Evolutionary conservation across 1,284 basidiomycete genomes (phyloP), one percentile per base, ranked within the genome.

Genomic region (Ceratobasidium sp.): DNA sequence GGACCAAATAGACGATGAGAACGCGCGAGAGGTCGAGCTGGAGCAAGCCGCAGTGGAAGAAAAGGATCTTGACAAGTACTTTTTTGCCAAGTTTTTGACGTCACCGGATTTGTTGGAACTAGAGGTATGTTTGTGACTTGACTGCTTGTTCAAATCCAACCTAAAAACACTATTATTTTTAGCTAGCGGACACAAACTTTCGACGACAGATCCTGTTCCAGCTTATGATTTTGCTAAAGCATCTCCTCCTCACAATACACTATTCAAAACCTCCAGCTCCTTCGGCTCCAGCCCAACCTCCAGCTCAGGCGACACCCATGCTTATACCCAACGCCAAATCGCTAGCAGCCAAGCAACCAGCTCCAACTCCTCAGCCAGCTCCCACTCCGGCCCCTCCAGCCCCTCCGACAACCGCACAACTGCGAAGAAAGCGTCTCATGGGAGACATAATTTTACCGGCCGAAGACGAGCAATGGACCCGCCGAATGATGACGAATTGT

Each of bases 141-240:
- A 8, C 25, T 5, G 10, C 20, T 29, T 13, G 45, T 42, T 25
- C 15, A 27, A 31, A 40, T 25, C 25, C 2, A 10, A 15, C 1
- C 22, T 70, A 25, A 67, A 54, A 58, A 54, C 69, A 64, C 49
- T 32, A 40, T 57, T 49, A 73, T 69, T 32, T 73, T 2, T 73
- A 94, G 92, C 86, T 96, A 70, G 89, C 92, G 22, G 93, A 96
- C 75, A 89, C 90, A 0, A 86, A 90, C 72, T 96, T 96, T 80
- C 89, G 94, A 25, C 88, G 93, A n/a, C 94, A 96, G 79, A 87
- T 95, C 76, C 82, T 96, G 29, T 88, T 95, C 74, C 94, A 96
- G 76, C 82, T 94, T 13, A 82, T 95, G 40, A 91, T 96, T 60
- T 82, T 94, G 5, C 84, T 94, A 53, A 85, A 90, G 69, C 92